phyloP scores from a whole-genome alignment of 768 basidiomycete genomes.

The Rhizopogon roseolus region DNA sequence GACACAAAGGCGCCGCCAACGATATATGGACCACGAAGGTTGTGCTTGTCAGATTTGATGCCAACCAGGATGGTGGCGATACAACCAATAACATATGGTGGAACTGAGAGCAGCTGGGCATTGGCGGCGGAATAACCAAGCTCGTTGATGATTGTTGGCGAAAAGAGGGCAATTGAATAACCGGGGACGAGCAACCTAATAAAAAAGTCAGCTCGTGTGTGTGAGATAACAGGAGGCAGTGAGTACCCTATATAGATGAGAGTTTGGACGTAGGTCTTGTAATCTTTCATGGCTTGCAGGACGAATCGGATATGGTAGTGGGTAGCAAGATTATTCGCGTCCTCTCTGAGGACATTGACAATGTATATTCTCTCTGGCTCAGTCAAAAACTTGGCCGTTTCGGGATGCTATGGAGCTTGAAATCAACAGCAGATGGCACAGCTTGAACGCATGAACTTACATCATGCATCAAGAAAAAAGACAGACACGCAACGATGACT shows the following conservation, averaged over 20 bases:
- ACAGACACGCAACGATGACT: conserved; percentile 9
- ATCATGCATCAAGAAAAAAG: conserved; percentile 52
- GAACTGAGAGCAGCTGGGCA: conserved; percentile 45
- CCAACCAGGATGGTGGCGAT: conserved; percentile 38
- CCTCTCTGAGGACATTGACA: conserved; percentile 37
- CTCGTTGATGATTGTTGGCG: conserved; percentile 44
- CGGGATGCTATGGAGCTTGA: conserved; percentile 37
- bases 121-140: conserved; percentile 47
- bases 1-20: conserved; percentile 36
- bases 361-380: conserved; percentile 36
- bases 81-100: conserved; percentile 44
- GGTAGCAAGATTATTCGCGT: conserved; percentile 39
- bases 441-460: conserved; percentile 19
- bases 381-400: conserved; percentile 52
- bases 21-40: conserved; percentile 45
- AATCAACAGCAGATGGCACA: background rate
- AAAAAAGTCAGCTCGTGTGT: background rate
- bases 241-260: conserved; percentile 38
- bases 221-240: conserved; percentile 6
- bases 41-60: conserved; percentile 35
- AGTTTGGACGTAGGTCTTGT: conserved; percentile 31
- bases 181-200: conserved; percentile 38
- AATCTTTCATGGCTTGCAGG: conserved; percentile 43
- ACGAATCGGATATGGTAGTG: conserved; percentile 42
- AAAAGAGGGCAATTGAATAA: conserved; percentile 46